Evolutionary conservation across 768 basidiomycete species (phyloP).

Genomic region (Lactarius indigo): DNA sequence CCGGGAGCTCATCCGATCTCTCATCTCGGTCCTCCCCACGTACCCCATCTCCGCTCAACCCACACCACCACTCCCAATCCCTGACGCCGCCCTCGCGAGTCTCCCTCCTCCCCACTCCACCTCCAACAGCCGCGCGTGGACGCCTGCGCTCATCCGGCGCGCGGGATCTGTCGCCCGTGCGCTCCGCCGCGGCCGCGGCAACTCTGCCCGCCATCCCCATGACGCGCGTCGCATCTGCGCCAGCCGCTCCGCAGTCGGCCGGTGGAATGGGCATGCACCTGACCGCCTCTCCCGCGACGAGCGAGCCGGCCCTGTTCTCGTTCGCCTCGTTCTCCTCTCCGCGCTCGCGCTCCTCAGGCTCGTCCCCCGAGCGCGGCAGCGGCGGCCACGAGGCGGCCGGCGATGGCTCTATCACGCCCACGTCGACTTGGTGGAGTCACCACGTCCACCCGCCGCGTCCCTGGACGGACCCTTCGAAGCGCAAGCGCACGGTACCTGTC

Average conservation of each 20-base stretch:
- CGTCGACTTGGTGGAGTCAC: slow-evolving; percentile 29
- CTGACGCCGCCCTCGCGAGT: slow-evolving; percentile 2
- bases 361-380: slow-evolving; percentile 9
- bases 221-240: slow-evolving; percentile 18
- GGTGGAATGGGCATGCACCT: slow-evolving; percentile 9
- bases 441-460: slow-evolving; percentile 27
- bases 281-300: not conserved
- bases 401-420: slow-evolving; percentile 4
- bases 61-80: slow-evolving; percentile 1
- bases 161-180: slow-evolving; percentile 7
- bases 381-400: slow-evolving; percentile 12
- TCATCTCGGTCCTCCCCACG: slow-evolving; percentile 1
- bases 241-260: not conserved
- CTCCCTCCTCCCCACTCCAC: slow-evolving; percentile 8
- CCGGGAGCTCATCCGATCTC: not conserved
- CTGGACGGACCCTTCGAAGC: slow-evolving; percentile 28
- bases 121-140: not conserved
- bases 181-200: not conserved
- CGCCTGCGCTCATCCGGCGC: slow-evolving; percentile 1
- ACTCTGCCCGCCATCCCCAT: not conserved
- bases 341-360: not conserved
- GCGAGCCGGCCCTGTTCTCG: not conserved
- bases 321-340: slow-evolving; percentile 25
- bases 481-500: slow-evolving; percentile 28
- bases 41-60: slow-evolving; percentile 16